A percentile compares a stretch with the other conserved stretches of the same genome.
Evolutionary conservation across 495 filamentous ascomycete genomes (phyloP).

Genomic region (Neurospora discreta): DNA sequence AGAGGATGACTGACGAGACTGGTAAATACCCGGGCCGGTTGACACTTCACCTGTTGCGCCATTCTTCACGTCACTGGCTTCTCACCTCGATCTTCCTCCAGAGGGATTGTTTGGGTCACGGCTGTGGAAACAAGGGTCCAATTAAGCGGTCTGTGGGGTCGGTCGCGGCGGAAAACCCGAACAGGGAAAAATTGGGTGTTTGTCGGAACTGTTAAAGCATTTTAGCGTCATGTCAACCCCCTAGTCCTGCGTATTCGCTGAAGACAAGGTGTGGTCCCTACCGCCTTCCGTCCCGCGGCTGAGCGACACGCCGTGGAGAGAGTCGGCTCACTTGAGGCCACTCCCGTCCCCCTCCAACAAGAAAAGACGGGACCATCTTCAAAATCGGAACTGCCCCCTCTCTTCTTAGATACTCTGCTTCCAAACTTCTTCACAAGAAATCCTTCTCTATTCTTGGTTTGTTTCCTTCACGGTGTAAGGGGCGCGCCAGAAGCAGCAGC

Average conservation of each 20-base stretch:
- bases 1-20: neutral
- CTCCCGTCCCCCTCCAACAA: neutral
- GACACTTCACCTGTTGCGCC: neutral
- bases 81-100: neutral
- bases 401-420: neutral
- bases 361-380: neutral
- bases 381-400: neutral
- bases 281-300: neutral
- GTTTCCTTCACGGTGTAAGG: neutral
- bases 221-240: neutral
- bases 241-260: neutral
- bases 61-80: neutral
- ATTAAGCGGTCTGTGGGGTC: neutral
- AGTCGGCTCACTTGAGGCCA: neutral
- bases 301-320: neutral
- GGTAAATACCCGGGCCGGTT: neutral
- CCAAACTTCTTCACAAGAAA: neutral
- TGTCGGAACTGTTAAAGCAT: neutral
- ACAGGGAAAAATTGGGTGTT: neutral
- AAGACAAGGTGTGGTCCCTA: neutral
- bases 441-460: neutral
- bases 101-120: neutral
- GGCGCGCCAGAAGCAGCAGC: neutral
- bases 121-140: neutral
- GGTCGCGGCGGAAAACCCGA: neutral